phyloP scores from a whole-genome alignment of 176 grass and related monocot species.

The Paspalum vaginatum region DNA sequence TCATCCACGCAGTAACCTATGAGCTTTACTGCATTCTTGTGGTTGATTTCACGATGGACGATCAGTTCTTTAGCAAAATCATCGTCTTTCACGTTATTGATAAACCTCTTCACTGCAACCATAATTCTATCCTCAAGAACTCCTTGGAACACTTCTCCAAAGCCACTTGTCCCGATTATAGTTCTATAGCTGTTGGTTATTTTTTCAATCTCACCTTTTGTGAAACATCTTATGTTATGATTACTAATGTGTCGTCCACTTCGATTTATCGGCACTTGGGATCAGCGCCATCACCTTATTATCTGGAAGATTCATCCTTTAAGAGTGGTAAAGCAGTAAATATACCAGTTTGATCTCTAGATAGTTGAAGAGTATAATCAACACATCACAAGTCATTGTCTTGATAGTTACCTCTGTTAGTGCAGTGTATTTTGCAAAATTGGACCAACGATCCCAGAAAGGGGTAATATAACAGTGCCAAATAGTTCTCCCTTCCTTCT shows the following conservation, averaged over 20 bases:
- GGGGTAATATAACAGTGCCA: too few species aligned
- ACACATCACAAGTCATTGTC: too few species aligned
- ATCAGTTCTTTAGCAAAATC: conserved; percentile 34
- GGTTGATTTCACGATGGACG: conserved; percentile 31
- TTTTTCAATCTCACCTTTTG: neutral
- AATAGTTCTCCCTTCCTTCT: too few species aligned
- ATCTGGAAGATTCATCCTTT: neutral
- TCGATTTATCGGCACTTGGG: neutral
- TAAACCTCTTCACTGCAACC: conserved; percentile 26
- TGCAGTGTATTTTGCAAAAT: too few species aligned
- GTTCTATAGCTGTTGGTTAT: conserved; percentile 12
- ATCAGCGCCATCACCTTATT: neutral
- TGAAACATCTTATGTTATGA: conserved; percentile 1
- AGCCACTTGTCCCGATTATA: neutral
- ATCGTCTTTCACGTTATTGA: neutral
- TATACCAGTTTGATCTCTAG: too few species aligned
- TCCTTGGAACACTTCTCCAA: conserved; percentile 8
- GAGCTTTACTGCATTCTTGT: conserved; percentile 17
- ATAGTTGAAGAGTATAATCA: too few species aligned
- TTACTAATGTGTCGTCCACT: neutral
- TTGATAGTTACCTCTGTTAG: too few species aligned
- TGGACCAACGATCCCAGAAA: too few species aligned
- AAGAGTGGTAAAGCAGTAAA: neutral
- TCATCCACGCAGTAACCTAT: conserved; percentile 7
- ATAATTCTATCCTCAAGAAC: conserved; percentile 15